Evolutionary conservation across 345 rosid species (phyloP).

Genomic region (Eucalyptus caleyi): DNA sequence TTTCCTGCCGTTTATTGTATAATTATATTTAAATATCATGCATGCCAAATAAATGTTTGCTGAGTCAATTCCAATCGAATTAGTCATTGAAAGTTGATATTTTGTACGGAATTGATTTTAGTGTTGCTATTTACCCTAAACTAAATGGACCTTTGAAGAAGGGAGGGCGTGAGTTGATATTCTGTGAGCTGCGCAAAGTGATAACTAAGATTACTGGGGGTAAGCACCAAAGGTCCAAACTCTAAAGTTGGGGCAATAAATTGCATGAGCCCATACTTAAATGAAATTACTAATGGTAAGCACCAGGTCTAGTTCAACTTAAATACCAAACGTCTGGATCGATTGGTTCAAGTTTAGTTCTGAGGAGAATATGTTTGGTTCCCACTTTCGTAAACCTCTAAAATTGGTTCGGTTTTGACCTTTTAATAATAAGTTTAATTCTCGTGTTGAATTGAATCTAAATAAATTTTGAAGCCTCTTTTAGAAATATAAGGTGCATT

Average conservation of each 20-base stretch:
- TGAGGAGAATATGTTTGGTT: too few species aligned
- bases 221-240: not conserved
- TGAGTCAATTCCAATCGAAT: not conserved
- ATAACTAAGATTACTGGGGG: not conserved
- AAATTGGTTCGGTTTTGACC: too few species aligned
- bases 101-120: not conserved
- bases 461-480: not conserved
- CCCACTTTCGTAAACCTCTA: not conserved
- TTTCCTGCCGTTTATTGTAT: not conserved
- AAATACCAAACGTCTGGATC: not conserved
- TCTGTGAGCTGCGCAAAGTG: not conserved
- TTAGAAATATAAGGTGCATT: not conserved
- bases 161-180: not conserved
- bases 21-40: not conserved
- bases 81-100: not conserved
- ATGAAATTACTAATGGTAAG: not conserved
- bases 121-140: not conserved
- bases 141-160: not conserved
- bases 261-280: too few species aligned
- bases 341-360: too few species aligned
- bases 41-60: not conserved
- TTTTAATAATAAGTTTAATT: fast-evolving
- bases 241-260: too few species aligned
- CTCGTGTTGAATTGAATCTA: fast-evolving
- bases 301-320: not conserved